A percentile compares a stretch with the other conserved stretches of the same genome.
These are phyloP conservation scores for Globisporangium nodosum DNA, from an alignment of 352 stramenopile species.

Conservation along the genomic window DNA sequence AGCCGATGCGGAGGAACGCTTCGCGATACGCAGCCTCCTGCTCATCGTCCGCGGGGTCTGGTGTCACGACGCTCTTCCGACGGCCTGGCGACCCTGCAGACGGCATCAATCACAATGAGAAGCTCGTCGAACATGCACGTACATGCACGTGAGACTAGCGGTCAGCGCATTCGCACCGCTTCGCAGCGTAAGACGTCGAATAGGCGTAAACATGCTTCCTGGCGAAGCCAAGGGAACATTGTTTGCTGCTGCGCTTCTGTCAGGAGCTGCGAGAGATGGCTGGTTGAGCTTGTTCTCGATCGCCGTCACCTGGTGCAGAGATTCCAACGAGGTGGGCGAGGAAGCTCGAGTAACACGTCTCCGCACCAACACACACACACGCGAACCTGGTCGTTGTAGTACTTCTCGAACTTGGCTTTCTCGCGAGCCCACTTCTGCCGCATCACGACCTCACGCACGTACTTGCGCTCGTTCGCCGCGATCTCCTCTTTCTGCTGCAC, in stretches of 20 bases:
- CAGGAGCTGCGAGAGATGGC: neutral
- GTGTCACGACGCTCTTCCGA: neutral
- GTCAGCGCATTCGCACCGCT: neutral
- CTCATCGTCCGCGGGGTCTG: conserved; percentile 16
- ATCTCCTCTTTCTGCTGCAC: conserved; percentile 71
- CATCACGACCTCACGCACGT: conserved; percentile 59
- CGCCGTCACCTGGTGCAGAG: conserved; percentile 3
- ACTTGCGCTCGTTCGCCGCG: conserved; percentile 47
- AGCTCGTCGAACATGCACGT: too few species aligned
- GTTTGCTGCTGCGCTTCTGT: neutral
- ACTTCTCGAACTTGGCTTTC: conserved; percentile 82
- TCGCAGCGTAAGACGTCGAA: neutral
- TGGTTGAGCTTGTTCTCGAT: conserved; percentile 9
- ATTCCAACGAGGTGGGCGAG: neutral
- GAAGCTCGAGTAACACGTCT: neutral
- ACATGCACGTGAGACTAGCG: neutral
- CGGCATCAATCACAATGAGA: neutral
- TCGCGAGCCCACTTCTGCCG: conserved; percentile 73
- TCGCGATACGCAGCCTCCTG: conserved; percentile 21
- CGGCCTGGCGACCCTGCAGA: conserved; percentile 5
- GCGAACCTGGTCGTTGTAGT: conserved; percentile 73
- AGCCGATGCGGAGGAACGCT: conserved; percentile 67
- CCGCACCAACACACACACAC: neutral
- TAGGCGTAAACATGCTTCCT: neutral
- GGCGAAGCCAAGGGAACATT: neutral